Conservation (phyloP, 2,329 filamentous ascomycete genomes). For the Endocalyx cinctus region DNA sequence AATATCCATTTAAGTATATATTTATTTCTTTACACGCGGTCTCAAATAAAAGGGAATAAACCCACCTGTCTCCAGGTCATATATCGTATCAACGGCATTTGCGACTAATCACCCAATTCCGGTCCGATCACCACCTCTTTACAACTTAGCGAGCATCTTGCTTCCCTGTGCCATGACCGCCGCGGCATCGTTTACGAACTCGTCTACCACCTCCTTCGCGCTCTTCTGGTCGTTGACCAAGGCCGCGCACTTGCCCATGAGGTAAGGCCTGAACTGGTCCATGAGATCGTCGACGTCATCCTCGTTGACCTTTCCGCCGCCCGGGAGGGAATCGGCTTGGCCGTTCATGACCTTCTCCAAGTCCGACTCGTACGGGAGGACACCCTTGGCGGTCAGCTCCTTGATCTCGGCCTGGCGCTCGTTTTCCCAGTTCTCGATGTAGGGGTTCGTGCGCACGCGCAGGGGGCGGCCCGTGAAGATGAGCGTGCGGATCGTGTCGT, state of each 20-base stretch:
- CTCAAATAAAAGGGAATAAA: too few relatives aligned
- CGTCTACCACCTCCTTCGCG: constrained; percentile 89
- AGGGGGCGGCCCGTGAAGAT: constrained; percentile 97
- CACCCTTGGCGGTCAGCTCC: constrained; percentile 80
- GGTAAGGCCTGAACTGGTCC: constrained; percentile 55
- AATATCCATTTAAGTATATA: too few relatives aligned
- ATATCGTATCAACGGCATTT: too few relatives aligned
- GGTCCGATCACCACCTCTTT: too few relatives aligned
- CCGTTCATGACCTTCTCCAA: constrained; percentile 69
- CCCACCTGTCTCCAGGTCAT: too few relatives aligned
- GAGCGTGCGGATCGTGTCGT: constrained; percentile 94
- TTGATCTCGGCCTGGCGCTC: constrained; percentile 89
- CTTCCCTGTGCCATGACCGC: constrained; percentile 64
- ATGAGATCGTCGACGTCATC: constrained; percentile 76
- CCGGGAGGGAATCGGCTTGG: constrained; percentile 37
- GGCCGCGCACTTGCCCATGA: constrained; percentile 93
- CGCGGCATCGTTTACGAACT: constrained; percentile 82
- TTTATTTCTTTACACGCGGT: too few relatives aligned
- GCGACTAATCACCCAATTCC: too few relatives aligned
- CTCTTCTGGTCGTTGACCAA: constrained; percentile 89
- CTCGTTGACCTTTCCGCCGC: constrained; percentile 63
- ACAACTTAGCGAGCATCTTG: constrained; percentile 67
- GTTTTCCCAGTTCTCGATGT: constrained; percentile 94
- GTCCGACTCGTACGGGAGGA: constrained; percentile 91
- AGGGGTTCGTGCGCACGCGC: constrained; percentile 87